A percentile compares a stretch with the other conserved stretches of the same genome.
phyloP scores from a whole-genome alignment of 2,329 filamentous ascomycete genomes.

The Penicillium sp. region DNA sequence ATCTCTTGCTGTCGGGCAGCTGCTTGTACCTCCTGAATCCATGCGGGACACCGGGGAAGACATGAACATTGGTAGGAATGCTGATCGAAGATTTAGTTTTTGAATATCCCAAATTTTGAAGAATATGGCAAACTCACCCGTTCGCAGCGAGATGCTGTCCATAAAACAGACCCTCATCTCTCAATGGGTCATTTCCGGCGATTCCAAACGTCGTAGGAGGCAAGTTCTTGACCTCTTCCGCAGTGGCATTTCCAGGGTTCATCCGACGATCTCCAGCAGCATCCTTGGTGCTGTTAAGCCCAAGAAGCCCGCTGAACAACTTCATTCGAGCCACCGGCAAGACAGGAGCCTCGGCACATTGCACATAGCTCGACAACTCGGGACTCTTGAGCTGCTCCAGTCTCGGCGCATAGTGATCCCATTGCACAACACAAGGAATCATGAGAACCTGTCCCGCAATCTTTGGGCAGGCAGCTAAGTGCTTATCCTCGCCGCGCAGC shows the following conservation, averaged over 20 bases:
- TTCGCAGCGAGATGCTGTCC: conserved; percentile 46
- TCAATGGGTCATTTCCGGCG: conserved; percentile 49
- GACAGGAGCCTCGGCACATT: conserved; percentile 53
- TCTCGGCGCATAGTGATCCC: conserved; percentile 37
- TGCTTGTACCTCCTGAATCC: conserved; percentile 44
- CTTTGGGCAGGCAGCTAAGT: conserved; percentile 22
- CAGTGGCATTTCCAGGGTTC: conserved; percentile 41
- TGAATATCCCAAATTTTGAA: too few species aligned
- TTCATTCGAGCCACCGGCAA: conserved; percentile 43
- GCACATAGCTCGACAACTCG: conserved; percentile 46
- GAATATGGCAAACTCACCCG: conserved; percentile 35
- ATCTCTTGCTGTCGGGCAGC: conserved; percentile 28
- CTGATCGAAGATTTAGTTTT: conserved; percentile 26
- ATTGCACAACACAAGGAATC: conserved; percentile 50
- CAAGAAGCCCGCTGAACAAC: conserved; percentile 32
- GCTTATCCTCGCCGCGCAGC: conserved; percentile 29
- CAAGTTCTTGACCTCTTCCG: conserved; percentile 39
- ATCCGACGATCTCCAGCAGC: conserved; percentile 36
- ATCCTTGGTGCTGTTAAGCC: conserved; percentile 24
- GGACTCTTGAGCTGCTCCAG: conserved; percentile 40
- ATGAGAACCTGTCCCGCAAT: conserved; percentile 55
- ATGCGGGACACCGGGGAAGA: conserved; percentile 57
- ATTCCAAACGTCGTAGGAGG: conserved; percentile 50
- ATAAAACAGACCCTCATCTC: conserved; percentile 53
- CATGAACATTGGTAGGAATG: conserved; percentile 50